These are phyloP conservation scores for Dendrothele bispora DNA, from an alignment of 768 basidiomycete genomes.

Conservation along the genomic window DNA sequence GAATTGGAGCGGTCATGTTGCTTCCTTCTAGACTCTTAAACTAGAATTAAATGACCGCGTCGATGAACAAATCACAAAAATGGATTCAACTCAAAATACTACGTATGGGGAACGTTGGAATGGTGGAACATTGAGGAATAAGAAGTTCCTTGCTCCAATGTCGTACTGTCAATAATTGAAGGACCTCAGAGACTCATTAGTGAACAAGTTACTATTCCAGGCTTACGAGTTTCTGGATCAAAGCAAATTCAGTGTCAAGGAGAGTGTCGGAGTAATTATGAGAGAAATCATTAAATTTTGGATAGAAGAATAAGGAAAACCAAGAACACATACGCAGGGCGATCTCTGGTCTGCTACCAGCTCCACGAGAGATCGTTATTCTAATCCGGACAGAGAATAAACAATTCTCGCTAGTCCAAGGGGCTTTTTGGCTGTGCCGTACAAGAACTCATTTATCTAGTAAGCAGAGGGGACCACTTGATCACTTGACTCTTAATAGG, in stretches of 20 bases:
- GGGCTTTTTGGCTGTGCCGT: slow-evolving; percentile 47
- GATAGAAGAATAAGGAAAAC: background rate
- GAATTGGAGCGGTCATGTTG: slow-evolving; percentile 31
- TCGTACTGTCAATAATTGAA: slow-evolving; percentile 23
- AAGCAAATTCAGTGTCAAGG: slow-evolving; percentile 47
- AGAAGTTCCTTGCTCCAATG: slow-evolving; percentile 55
- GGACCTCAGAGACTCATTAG: slow-evolving; percentile 1
- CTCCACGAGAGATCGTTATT: slow-evolving; percentile 69
- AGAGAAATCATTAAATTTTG: background rate
- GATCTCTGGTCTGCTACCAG: slow-evolving; percentile 44
- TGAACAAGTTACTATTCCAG: background rate
- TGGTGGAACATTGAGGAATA: slow-evolving; percentile 49
- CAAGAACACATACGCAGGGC: slow-evolving; percentile 47
- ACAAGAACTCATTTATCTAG: slow-evolving; percentile 61
- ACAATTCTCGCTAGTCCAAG: slow-evolving; percentile 57
- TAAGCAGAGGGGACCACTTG: too few relatives aligned
- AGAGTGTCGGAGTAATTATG: slow-evolving; percentile 48
- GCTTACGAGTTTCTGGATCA: slow-evolving; percentile 49
- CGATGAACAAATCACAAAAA: background rate
- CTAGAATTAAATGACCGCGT: background rate
- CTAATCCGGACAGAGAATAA: slow-evolving; percentile 72
- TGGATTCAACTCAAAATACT: slow-evolving; percentile 4
- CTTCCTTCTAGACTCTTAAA: slow-evolving; percentile 47
- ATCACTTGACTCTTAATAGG: too few relatives aligned
- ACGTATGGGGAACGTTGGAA: slow-evolving; percentile 42